Evolutionary conservation across 1,284 basidiomycete species (phyloP), one percentile per base, ranked within the genome.

Genomic region (Veloboletus limbatus): DNA sequence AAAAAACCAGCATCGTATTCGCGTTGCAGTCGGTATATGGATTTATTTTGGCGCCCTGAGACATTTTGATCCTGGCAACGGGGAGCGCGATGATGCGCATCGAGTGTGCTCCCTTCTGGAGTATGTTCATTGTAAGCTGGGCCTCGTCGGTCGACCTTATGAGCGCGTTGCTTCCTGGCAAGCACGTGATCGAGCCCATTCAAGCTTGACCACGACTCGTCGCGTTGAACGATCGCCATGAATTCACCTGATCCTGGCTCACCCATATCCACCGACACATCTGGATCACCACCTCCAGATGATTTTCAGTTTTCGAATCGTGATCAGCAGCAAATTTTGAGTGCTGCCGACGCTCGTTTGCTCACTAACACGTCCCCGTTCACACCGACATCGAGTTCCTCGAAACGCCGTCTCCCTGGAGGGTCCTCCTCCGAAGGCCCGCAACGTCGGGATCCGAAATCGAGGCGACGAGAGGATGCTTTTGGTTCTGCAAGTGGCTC

Each of bases 41-140:
- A 28, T 50, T 58, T 21, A 36, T 44, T 34, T 42, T 49, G 34
- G 47, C 14, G 34, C 48, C 43, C 43, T 37, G 56, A 20, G 47
- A 40, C 14, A 33, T 26, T 43, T 51, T 52, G 45, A 52, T 31
- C 41, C 57, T 59, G 16, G 69, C 59, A 45, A 77, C 62, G 33
- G 75, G 75, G 7, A 77, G 66, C 40, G 75, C 73, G 46, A 78
- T 66, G 51, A 77, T 76, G 46, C 75, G 74, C 66, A 76, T 61
- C 10, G 68, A 60, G 35, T 63, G 62, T 48, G 54, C 63, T 31
- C 57, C 52, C 40, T 56, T n/a, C n/a, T n/a, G n/a, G n/a, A n/a
- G n/a, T n/a, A n/a, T n/a, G 34, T 55, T 62, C 66, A 70, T 71
- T 30, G 26, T 28, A 27, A 9, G 9, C 8, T 30, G 24, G n/a